phyloP scores from a whole-genome alignment of 495 filamentous ascomycete species.

The Aspergillus funiculosus region DNA sequence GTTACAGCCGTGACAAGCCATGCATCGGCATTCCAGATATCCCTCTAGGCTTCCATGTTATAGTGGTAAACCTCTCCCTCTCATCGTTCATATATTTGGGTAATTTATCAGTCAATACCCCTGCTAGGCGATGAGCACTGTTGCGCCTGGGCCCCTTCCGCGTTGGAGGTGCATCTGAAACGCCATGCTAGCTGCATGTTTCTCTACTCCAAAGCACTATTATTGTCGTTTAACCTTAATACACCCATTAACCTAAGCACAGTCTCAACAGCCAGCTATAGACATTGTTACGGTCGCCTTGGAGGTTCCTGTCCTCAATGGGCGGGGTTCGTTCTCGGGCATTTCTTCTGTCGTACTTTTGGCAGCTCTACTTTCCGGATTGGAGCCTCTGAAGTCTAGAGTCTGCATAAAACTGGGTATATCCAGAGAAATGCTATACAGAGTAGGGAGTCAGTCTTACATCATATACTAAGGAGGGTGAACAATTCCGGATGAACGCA shows the following conservation, averaged over 20 bases:
- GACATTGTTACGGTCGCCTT: background rate
- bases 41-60: conserved; percentile 1
- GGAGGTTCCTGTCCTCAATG: background rate
- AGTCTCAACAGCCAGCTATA: conserved; percentile 5
- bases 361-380: background rate
- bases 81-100: background rate
- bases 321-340: background rate
- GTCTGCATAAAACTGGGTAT: background rate
- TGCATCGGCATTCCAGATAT: conserved; percentile 1
- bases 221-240: background rate
- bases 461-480: background rate
- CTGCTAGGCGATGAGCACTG: background rate
- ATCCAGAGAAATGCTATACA: background rate
- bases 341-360: conserved; percentile 7
- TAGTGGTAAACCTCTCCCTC: background rate
- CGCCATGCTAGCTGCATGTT: conserved; percentile 4
- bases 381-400: background rate
- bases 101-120: conserved; percentile 9
- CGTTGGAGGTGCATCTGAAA: conserved; percentile 8
- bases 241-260: conserved; percentile 8
- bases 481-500: background rate
- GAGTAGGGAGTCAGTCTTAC: background rate
- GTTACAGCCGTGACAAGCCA: conserved; percentile 4
- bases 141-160: conserved; percentile 16
- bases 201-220: background rate